phyloP scores from a whole-genome alignment of 169 alveolate species.

The Ichthyophthirius multifiliis region DNA sequence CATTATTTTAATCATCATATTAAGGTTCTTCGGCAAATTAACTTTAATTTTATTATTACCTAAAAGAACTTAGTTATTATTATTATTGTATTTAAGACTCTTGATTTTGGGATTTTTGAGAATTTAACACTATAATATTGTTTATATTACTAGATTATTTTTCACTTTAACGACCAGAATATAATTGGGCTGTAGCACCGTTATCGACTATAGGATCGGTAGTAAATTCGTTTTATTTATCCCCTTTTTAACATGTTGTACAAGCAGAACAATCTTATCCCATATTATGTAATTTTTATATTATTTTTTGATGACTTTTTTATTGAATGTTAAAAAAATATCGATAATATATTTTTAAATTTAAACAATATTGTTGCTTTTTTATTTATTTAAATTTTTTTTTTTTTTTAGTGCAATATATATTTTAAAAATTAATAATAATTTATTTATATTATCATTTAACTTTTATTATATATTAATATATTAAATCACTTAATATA shows the following conservation, averaged over 20 bases:
- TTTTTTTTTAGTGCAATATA: too few species aligned
- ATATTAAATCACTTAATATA: too few species aligned
- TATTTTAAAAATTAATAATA: too few species aligned
- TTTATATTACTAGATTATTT: background rate
- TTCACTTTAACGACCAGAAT: background rate
- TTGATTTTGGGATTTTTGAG: background rate
- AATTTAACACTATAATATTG: background rate
- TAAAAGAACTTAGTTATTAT: background rate
- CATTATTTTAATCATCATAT: background rate
- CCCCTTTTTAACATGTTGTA: background rate
- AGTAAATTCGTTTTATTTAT: background rate
- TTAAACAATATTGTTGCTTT: too few species aligned
- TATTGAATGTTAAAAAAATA: too few species aligned
- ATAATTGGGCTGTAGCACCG: background rate
- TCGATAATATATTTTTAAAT: too few species aligned
- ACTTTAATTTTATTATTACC: background rate
- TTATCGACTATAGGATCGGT: background rate
- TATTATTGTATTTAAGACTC: background rate
- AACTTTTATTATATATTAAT: too few species aligned
- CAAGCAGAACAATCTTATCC: constrained; percentile 5
- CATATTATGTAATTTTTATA: background rate
- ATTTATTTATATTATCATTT: too few species aligned
- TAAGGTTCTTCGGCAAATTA: too few species aligned
- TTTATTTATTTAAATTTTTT: too few species aligned
- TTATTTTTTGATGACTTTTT: too few species aligned